A percentile compares a stretch with the other conserved stretches of the same genome.
phyloP scores from a whole-genome alignment of 176 grass and related monocot species.

The Rhynchospora tenuis region DNA sequence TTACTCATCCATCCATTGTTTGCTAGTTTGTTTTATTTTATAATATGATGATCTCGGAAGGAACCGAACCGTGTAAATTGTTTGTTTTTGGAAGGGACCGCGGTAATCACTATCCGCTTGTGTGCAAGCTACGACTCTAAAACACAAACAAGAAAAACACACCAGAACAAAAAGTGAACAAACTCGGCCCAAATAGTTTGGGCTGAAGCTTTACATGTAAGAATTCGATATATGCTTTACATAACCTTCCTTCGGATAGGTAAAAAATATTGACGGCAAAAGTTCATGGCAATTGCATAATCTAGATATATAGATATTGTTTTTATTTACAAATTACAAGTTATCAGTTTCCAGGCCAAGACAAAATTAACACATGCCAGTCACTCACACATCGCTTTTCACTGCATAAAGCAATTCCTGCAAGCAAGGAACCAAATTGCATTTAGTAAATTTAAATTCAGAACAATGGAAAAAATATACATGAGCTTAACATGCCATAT shows the following conservation, averaged over 20 bases:
- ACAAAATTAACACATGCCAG: neutral
- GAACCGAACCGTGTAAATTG: no score
- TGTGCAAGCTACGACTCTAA: no score
- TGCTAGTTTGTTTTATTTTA: no score
- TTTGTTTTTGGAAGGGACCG: no score
- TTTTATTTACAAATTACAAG: neutral
- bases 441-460: neutral
- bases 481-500: neutral
- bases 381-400: neutral
- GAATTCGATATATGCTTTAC: conserved; percentile 1
- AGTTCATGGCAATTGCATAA: neutral
- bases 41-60: no score
- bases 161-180: neutral
- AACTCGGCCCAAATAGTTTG: neutral
- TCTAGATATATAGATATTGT: neutral
- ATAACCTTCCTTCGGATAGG: neutral
- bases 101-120: no score
- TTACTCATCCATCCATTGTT: no score
- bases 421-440: neutral
- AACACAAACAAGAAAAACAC: no score
- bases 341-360: neutral
- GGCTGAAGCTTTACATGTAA: neutral
- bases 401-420: neutral
- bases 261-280: neutral
- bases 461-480: neutral